phyloP scores from a whole-genome alignment of 116 monocot species.

The Cymodocea nodosa region DNA sequence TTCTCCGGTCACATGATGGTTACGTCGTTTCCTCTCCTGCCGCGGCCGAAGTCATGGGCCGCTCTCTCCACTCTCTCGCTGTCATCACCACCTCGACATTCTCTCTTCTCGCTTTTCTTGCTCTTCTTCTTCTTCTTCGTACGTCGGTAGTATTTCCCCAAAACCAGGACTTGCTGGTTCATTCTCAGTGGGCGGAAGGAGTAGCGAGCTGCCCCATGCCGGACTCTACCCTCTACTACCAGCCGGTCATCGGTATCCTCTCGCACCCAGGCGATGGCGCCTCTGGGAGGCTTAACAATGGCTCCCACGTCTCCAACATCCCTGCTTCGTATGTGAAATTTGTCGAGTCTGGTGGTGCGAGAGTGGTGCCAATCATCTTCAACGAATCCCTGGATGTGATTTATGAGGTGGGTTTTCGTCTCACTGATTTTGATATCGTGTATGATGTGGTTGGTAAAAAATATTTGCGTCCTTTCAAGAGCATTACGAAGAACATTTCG shows the following conservation, averaged over 20 bases:
- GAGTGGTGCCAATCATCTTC: constrained; percentile 69
- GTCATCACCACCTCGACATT: too few relatives aligned
- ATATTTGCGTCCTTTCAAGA: too few relatives aligned
- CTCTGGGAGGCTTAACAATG: constrained; percentile 48
- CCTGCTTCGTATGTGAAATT: constrained; percentile 86
- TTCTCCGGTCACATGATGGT: too few relatives aligned
- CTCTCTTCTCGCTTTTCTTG: too few relatives aligned
- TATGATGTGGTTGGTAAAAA: background rate
- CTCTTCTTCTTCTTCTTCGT: too few relatives aligned
- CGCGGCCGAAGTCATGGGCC: too few relatives aligned
- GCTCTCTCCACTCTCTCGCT: too few relatives aligned
- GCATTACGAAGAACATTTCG: too few relatives aligned
- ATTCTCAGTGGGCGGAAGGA: too few relatives aligned
- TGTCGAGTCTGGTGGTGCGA: constrained; percentile 66
- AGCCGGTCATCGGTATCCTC: constrained; percentile 87
- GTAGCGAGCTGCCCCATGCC: constrained; percentile 19
- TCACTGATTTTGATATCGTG: background rate
- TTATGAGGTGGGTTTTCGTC: constrained; percentile 19
- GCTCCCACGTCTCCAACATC: constrained; percentile 48
- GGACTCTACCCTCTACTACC: constrained; percentile 46
- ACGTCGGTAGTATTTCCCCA: too few relatives aligned
- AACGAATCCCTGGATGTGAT: constrained; percentile 52
- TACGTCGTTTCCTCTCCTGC: too few relatives aligned
- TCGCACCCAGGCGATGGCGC: constrained; percentile 78
- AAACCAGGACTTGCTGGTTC: too few relatives aligned